Evolutionary conservation across 1,284 basidiomycete genomes (phyloP).

Genomic region (Exobasidium rhododendri): DNA sequence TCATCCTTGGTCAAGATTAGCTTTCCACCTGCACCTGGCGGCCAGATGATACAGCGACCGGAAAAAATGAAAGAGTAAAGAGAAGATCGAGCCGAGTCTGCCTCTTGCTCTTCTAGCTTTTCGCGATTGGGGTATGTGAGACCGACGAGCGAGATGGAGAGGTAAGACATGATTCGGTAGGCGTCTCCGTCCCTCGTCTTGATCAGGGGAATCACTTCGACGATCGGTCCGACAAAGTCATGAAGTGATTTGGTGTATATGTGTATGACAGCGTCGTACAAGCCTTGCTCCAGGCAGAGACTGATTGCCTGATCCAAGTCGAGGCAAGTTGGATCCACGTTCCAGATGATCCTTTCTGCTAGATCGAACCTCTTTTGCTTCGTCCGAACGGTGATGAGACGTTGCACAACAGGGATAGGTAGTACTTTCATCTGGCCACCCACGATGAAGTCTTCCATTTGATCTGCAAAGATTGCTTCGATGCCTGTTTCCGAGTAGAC

Average conservation of each 20-base stretch:
- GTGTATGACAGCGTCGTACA: constrained; percentile 93
- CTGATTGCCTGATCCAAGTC: constrained; percentile 90
- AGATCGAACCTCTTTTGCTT: constrained; percentile 69
- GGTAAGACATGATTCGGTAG: constrained; percentile 88
- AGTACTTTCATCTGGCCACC: constrained; percentile 69
- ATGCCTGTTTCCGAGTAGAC: constrained; percentile 82
- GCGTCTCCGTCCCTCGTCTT: constrained; percentile 65
- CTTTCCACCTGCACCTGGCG: constrained; percentile 67
- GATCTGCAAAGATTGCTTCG: constrained; percentile 76
- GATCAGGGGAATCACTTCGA: constrained; percentile 76
- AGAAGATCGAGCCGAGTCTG: constrained; percentile 63
- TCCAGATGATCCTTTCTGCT: constrained; percentile 89
- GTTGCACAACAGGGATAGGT: constrained; percentile 79
- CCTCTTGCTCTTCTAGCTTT: constrained; percentile 58
- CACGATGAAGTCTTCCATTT: constrained; percentile 80
- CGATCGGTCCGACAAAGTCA: constrained; percentile 85
- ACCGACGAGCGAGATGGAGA: constrained; percentile 81
- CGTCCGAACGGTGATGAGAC: constrained; percentile 74
- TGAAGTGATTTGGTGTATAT: constrained; percentile 82
- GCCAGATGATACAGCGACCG: constrained; percentile 76
- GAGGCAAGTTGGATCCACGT: constrained; percentile 83
- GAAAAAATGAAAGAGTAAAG: constrained; percentile 69
- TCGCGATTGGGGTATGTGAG: constrained; percentile 81
- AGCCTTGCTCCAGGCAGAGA: constrained; percentile 74
- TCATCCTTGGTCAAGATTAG: constrained; percentile 62